A percentile compares a stretch with the other conserved stretches of the same genome.
phyloP scores from a whole-genome alignment of 1,284 basidiomycete genomes.

The Sphaerobolus stellatus region DNA sequence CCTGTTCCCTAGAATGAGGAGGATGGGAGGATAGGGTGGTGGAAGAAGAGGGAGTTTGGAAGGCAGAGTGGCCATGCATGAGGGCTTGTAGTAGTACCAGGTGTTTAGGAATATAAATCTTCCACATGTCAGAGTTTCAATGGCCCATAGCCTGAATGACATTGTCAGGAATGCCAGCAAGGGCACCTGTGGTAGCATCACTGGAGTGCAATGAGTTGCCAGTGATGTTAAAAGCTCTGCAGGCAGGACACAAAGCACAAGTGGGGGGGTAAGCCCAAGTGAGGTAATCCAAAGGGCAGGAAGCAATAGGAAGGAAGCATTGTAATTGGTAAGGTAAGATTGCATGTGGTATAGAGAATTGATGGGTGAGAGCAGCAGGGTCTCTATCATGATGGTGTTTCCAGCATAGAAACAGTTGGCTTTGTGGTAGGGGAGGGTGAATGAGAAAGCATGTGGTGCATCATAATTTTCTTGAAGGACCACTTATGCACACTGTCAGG shows the following conservation, averaged over 20 bases:
- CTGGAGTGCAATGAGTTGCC: constrained; percentile 32
- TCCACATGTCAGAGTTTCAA: constrained; percentile 21
- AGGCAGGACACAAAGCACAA: constrained; percentile 2
- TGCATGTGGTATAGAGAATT: neutral
- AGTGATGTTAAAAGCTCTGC: neutral
- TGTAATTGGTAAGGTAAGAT: constrained; percentile 11
- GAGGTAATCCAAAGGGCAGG: constrained; percentile 10
- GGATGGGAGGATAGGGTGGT: too few relatives aligned
- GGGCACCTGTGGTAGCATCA: constrained; percentile 29
- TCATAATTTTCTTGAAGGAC: neutral
- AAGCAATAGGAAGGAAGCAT: constrained; percentile 1
- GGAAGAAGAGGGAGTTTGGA: too few relatives aligned
- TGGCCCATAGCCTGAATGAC: constrained; percentile 20
- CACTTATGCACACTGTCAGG: neutral
- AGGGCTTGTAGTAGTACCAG: constrained; percentile 13
- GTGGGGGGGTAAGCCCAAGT: constrained; percentile 10
- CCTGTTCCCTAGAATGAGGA: too few relatives aligned
- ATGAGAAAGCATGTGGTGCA: neutral
- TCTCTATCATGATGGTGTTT: neutral
- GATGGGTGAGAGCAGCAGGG: neutral
- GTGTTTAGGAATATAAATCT: constrained; percentile 19
- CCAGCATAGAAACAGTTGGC: neutral
- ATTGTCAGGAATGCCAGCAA: constrained; percentile 18
- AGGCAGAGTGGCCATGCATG: too few relatives aligned
- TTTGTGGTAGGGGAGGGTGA: neutral